Evolutionary conservation across 768 basidiomycete genomes (phyloP).

Genomic region (Holtermanniella nyarrowii): DNA sequence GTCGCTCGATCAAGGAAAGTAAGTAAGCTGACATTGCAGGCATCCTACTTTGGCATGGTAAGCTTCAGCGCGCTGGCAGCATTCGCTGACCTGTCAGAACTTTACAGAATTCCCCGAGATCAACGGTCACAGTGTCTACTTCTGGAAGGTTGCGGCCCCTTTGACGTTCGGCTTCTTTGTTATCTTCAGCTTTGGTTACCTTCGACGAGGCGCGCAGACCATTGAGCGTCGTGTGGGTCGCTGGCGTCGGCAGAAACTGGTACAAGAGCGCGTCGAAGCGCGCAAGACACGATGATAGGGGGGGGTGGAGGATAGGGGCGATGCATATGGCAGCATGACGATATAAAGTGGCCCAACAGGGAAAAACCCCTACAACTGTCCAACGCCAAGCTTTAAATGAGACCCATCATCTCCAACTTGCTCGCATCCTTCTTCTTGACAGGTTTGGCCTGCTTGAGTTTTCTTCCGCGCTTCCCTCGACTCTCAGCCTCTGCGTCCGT

Average conservation of each 20-base stretch:
- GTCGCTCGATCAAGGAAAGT: too few relatives aligned
- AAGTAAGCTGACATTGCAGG: slow-evolving; percentile 2
- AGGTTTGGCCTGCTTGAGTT: not conserved
- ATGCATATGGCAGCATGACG: too few relatives aligned
- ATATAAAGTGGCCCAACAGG: too few relatives aligned
- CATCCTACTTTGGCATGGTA: slow-evolving; percentile 36
- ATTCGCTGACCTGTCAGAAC: slow-evolving; percentile 12
- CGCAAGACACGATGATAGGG: not conserved
- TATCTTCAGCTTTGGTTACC: slow-evolving; percentile 32
- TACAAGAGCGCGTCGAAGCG: not conserved
- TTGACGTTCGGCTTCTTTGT: slow-evolving; percentile 34
- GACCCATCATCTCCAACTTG: not conserved
- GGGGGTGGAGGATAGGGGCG: too few relatives aligned
- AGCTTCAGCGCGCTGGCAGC: not conserved
- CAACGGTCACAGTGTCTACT: slow-evolving; percentile 22
- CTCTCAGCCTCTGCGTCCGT: not conserved
- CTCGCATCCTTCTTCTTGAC: not conserved
- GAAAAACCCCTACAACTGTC: too few relatives aligned
- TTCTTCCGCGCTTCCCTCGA: not conserved
- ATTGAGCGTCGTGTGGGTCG: slow-evolving; percentile 8
- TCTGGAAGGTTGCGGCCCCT: slow-evolving; percentile 39
- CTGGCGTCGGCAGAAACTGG: slow-evolving; percentile 15
- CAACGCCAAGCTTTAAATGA: too few relatives aligned
- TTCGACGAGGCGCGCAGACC: slow-evolving; percentile 17
- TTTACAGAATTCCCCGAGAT: slow-evolving; percentile 24